Evolutionary conservation across 2,329 filamentous ascomycete genomes (phyloP).

Genomic region (Verticillium klebahnii): DNA sequence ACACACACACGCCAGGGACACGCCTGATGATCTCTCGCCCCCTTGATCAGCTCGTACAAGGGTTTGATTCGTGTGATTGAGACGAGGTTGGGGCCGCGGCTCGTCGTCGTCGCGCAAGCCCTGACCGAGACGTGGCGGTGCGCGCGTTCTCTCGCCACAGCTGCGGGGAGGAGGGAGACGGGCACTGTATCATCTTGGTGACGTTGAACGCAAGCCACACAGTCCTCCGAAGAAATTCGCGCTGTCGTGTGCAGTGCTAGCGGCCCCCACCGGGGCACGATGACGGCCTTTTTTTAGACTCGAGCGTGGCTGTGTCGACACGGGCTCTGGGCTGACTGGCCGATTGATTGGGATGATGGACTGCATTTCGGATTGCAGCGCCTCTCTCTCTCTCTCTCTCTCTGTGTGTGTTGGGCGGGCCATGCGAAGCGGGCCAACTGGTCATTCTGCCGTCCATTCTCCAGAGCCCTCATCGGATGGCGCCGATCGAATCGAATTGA

Average conservation of each 20-base stretch:
- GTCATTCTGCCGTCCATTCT: no score
- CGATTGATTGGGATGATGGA: neutral
- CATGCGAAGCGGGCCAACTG: no score
- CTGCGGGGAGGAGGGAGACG: neutral
- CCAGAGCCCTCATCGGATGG: no score
- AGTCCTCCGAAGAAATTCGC: neutral
- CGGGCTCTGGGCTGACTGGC: neutral
- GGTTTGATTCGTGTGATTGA: neutral
- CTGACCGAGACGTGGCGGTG: neutral
- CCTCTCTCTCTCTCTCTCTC: no score
- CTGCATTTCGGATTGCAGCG: neutral
- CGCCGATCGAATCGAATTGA: no score
- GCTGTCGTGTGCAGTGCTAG: neutral
- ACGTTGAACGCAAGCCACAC: neutral
- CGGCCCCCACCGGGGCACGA: neutral
- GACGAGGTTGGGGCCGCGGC: neutral
- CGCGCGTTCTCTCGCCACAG: neutral
- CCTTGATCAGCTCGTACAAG: neutral
- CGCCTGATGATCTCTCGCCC: neutral
- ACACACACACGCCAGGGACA: neutral
- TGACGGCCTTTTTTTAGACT: neutral
- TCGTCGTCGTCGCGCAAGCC: neutral
- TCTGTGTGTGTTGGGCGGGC: no score
- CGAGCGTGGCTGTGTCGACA: neutral
- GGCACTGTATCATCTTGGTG: neutral